Percentiles rank a stretch among this genome's conserved stretches.
Conservation (phyloP, 75 land plant species). For the Adiantum capillusveneris region DNA sequence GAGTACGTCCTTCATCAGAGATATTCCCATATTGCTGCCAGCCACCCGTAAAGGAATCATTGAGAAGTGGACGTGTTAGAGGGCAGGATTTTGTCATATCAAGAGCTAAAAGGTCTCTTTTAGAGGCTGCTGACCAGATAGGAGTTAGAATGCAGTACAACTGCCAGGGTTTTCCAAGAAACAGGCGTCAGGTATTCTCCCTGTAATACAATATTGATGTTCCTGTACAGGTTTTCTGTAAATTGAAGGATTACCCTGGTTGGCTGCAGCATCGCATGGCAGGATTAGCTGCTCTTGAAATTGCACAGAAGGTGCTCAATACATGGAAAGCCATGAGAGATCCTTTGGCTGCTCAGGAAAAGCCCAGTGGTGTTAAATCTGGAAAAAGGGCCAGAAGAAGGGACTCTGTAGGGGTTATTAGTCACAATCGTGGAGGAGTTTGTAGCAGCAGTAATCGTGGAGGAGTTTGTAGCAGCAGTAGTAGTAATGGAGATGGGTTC, state of each 20-base stretch:
- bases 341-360: conserved; percentile 28
- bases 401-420: conserved; percentile 29
- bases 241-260: too few relatives aligned
- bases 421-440: conserved; percentile 77
- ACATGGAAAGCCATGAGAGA: conserved; percentile 64
- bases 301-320: conserved; percentile 83
- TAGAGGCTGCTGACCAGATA: conserved; percentile 67
- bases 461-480: conserved; percentile 65
- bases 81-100: conserved; percentile 63
- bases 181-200: conserved; percentile 67
- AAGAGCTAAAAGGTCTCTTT: conserved; percentile 49
- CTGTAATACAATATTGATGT: too few relatives aligned
- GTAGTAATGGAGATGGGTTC: conserved; percentile 35
- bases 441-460: conserved; percentile 78
- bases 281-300: conserved; percentile 85
- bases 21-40: conserved; percentile 66
- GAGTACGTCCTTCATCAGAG: conserved; percentile 61
- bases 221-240: too few relatives aligned
- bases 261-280: conserved; percentile 90
- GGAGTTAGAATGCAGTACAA: conserved; percentile 80
- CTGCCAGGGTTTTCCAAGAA: conserved; percentile 75
- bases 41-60: conserved; percentile 61
- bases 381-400: conserved; percentile 54
- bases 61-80: conserved; percentile 50
- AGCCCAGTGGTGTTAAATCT: conserved; percentile 30